Conservation (phyloP, 2,329 filamentous ascomycete species). For the Colletotrichum lini region DNA sequence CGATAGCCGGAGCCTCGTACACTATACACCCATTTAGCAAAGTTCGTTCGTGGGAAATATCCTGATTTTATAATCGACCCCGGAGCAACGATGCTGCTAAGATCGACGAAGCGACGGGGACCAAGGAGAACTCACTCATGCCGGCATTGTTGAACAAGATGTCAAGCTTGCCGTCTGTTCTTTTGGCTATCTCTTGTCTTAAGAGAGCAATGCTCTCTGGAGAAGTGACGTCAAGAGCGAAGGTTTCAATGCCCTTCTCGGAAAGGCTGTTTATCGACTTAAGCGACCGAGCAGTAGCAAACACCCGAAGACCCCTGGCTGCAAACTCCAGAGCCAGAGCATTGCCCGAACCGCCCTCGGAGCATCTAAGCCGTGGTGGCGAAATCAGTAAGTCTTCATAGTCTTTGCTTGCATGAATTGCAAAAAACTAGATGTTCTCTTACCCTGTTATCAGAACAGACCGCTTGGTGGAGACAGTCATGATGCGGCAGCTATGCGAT, state of each 20-base stretch:
- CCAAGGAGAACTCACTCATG: constrained; percentile 42
- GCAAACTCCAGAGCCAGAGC: constrained; percentile 34
- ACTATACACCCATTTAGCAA: background rate
- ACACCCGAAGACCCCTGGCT: constrained; percentile 18
- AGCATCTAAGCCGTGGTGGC: background rate
- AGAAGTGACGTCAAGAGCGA: constrained; percentile 59
- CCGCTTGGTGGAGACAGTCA: background rate
- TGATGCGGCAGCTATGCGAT: background rate
- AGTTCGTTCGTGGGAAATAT: background rate
- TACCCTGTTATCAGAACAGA: constrained; percentile 14
- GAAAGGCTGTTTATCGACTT: constrained; percentile 48
- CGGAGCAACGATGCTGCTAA: too few relatives aligned
- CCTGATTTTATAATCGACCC: too few relatives aligned
- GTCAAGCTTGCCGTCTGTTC: constrained; percentile 56
- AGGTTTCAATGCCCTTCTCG: constrained; percentile 52
- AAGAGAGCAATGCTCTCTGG: constrained; percentile 49
- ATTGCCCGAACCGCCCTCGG: constrained; percentile 24
- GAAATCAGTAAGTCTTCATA: background rate
- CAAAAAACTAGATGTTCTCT: background rate
- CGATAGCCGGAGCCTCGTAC: constrained; percentile 44
- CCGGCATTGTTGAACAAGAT: constrained; percentile 62
- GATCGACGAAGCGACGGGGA: too few relatives aligned
- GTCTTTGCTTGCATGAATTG: too few relatives aligned
- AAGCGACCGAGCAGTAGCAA: constrained; percentile 31
- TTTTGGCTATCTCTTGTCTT: constrained; percentile 48